Base-by-base conservation (phyloP, 345 rosid species). In the Lumnitzera littorea region DNA sequence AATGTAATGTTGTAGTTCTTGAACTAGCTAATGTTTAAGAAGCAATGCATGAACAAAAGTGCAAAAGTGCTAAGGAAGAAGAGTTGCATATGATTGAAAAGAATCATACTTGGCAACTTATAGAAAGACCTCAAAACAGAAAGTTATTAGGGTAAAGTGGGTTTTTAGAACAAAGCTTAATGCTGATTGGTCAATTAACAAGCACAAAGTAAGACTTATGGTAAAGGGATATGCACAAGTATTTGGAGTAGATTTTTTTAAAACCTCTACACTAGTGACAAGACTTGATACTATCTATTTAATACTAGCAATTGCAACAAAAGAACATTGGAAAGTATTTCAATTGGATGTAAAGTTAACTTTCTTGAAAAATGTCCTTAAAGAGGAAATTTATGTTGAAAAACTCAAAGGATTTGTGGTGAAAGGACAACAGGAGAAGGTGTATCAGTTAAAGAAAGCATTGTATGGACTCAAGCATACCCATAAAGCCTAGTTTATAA, bases 301-400 rank as follows among this genome's bases (percentile, higher is more conserved):
- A 23, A 11, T 57, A 2, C 13, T 65, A 7, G 62, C 51, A 12
- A 1, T 65, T 11, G 62, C 62, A 17, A 50, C 62, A 15, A 23
- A 56, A 49, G 56, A 29, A 9, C 11, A 46, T 2, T 65, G 56
- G 57, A 56, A 56, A 20, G 14, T 65, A 2, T 41, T 3, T 12
- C 57, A 57, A 11, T 2, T 58, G 5, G 63, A 65, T 36, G 69
- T 65, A 2, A 58, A 57, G 14, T 57, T 51, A 0, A 51, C 62
- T 9, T 65, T 65, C 12, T 8, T 64, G 0, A 64, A 56, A 48
- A 54, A 60, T 15, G 12, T 8, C 15, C 25, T 64, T 15, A 1
- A 15, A 2, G 67, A 64, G 12, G 67, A 55, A 13, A 56, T 48
- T 17, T 24, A 55, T 27, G 29, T 64, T 8, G 51, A 58, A 12